Base-by-base conservation (phyloP, 202 grass and related monocot genomes). In the Zoysia matrella region DNA sequence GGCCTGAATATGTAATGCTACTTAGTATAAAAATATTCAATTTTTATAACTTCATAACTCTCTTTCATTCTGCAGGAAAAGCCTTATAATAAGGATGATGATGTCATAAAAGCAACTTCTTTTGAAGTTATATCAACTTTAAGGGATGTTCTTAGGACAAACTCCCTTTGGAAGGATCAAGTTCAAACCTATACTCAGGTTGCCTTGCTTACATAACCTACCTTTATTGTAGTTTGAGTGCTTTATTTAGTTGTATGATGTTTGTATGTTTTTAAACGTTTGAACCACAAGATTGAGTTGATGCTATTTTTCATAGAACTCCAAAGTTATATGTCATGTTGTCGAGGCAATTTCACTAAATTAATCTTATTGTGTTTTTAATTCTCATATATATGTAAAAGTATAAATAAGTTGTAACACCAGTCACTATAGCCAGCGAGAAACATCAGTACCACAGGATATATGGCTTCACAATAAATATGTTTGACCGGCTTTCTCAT, bases 61-160 rank as follows among this genome's bases (percentile, higher is more conserved):
- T 30, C 60, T 85, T 78, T 52, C 49, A 49, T 10, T 87, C 61
- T 70, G 50, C 87, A 99, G 96, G 96, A 99, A 76, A 90, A 92
- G 10, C 73, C 96, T 40, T 99, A 92, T 72, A 81, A 94, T 67
- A 94, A 95, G 88, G 96, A 99, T 79, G 91, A 95, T 77, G 92
- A 99, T 92, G 72, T 93, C 66, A 87, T 99, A 80, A 95, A 95
- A 91, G 96, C 96, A 54, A 99, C 93, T 3, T 91, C 91, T 72
- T 99, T 95, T 74, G 96, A 99, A 95, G 96, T 99, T 81, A 99
- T 95, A 93, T 92, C 96, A 81, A 99, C 96, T 76, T 89, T 99
- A 77, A 90, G 96, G 90, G 96, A 95, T 73, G 91, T 99, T 82
- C 87, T 95, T 62, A 94, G 83, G 78, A 81, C 89, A 81, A 98